These are phyloP conservation scores for Tulasnella sp. DNA, from an alignment of 768 basidiomycete species.

Conservation along the genomic window DNA sequence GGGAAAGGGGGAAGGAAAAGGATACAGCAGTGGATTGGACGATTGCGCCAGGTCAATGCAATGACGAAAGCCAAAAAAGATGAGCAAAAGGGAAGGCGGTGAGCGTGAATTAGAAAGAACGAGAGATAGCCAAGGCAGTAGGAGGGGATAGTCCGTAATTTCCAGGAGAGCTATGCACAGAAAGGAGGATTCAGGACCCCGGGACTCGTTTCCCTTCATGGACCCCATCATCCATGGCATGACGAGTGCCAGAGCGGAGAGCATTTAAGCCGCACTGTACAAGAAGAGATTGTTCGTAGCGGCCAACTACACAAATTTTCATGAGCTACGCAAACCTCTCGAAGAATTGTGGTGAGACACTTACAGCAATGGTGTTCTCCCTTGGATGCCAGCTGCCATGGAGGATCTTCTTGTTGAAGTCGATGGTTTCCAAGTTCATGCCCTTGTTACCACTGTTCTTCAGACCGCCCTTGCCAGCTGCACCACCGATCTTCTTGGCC, in stretches of 20 bases:
- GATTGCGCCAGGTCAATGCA: neutral
- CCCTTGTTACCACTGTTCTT: slow-evolving; percentile 73
- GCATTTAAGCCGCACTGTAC: slow-evolving; percentile 15
- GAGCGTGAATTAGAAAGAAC: neutral
- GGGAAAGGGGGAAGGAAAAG: neutral
- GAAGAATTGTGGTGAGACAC: slow-evolving; percentile 24
- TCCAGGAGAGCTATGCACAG: neutral
- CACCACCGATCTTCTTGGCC: slow-evolving; percentile 95
- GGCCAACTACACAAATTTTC: slow-evolving; percentile 52
- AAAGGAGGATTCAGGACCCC: neutral
- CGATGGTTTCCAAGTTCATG: slow-evolving; percentile 75
- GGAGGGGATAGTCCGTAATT: neutral
- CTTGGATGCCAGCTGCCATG: slow-evolving; percentile 96
- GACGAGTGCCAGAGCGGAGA: neutral
- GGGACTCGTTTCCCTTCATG: neutral
- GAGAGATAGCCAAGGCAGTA: neutral
- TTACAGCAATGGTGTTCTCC: slow-evolving; percentile 95
- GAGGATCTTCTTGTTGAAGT: slow-evolving; percentile 96
- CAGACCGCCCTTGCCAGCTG: slow-evolving; percentile 48
- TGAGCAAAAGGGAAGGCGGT: neutral
- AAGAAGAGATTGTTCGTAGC: slow-evolving; percentile 94
- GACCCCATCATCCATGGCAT: neutral
- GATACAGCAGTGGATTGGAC: neutral
- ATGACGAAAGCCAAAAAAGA: neutral
- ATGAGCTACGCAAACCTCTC: neutral